Evolutionary conservation across 2,329 filamentous ascomycete genomes (phyloP).

Genomic region (Cladophialophora bantiana): DNA sequence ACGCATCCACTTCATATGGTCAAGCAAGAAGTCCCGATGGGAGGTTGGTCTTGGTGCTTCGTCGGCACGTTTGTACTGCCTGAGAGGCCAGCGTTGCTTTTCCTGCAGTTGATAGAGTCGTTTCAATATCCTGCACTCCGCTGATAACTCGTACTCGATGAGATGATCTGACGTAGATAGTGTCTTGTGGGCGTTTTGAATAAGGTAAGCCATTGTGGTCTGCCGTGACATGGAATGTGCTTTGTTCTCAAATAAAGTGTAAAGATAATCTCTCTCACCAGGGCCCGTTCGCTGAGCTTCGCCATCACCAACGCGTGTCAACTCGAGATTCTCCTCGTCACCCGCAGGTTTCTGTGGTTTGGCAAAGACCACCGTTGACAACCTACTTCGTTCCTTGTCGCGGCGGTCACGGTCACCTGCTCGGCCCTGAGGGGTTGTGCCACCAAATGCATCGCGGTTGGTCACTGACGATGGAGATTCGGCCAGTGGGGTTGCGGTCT

Average conservation of each 20-base stretch:
- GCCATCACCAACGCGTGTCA: constrained; percentile 42
- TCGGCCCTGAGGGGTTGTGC: constrained; percentile 49
- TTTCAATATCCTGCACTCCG: constrained; percentile 84
- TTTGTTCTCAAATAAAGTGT: constrained; percentile 69
- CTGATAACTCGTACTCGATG: constrained; percentile 81
- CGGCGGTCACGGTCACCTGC: constrained; percentile 62
- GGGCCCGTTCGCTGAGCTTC: constrained; percentile 59
- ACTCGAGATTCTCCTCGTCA: constrained; percentile 50
- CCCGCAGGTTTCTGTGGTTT: constrained; percentile 65
- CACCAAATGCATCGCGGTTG: constrained; percentile 42
- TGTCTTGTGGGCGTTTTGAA: constrained; percentile 86
- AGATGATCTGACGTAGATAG: constrained; percentile 85
- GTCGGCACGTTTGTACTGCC: constrained; percentile 82
- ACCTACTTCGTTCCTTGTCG: constrained; percentile 66
- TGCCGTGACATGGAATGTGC: constrained; percentile 62
- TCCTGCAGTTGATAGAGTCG: constrained; percentile 91
- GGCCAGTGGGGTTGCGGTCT: constrained; percentile 45
- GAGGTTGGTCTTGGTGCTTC: constrained; percentile 79
- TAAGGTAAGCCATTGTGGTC: constrained; percentile 69
- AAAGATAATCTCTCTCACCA: constrained; percentile 66
- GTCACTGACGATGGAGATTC: constrained; percentile 44
- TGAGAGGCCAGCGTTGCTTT: constrained; percentile 87
- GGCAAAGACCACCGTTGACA: constrained; percentile 79
- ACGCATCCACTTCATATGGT: constrained; percentile 97
- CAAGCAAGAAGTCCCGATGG: constrained; percentile 84